Evolutionary conservation across 371 early-diverging fungal species (phyloP).

Genomic region (Mortierella sp.): DNA sequence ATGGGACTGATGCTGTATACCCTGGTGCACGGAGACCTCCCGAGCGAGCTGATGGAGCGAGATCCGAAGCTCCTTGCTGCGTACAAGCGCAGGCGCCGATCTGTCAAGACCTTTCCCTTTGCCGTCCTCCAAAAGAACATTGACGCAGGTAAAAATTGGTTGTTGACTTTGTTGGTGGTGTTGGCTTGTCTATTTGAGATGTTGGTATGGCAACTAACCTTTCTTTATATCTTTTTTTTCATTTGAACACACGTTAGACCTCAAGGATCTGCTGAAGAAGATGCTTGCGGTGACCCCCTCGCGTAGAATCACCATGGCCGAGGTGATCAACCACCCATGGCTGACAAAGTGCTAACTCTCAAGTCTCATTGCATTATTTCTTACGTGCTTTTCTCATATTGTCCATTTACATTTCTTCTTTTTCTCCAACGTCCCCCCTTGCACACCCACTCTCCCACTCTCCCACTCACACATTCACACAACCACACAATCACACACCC

Average conservation of each 20-base stretch:
- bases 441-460: too few relatives aligned
- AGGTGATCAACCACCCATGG: slow-evolving; percentile 50
- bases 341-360: background rate
- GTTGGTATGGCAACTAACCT: background rate
- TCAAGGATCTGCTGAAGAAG: slow-evolving; percentile 38
- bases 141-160: slow-evolving; percentile 26
- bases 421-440: background rate
- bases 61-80: slow-evolving; percentile 27
- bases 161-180: background rate
- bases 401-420: background rate
- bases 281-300: slow-evolving; percentile 46
- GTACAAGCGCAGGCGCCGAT: slow-evolving; percentile 34
- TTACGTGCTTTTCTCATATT: background rate
- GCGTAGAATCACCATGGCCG: slow-evolving; percentile 37
- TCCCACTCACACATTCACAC: too few relatives aligned
- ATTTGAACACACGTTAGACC: slow-evolving; percentile 2
- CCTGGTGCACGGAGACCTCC: slow-evolving; percentile 51
- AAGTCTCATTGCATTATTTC: background rate
- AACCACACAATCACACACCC: background rate
- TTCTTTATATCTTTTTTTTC: background rate
- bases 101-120: slow-evolving; percentile 34
- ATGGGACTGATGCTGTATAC: slow-evolving; percentile 48
- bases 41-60: slow-evolving; percentile 37
- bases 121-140: slow-evolving; percentile 25
- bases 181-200: background rate